phyloP scores from a whole-genome alignment of 2,329 filamentous ascomycete genomes.

The Taxawa tesnikishii region DNA sequence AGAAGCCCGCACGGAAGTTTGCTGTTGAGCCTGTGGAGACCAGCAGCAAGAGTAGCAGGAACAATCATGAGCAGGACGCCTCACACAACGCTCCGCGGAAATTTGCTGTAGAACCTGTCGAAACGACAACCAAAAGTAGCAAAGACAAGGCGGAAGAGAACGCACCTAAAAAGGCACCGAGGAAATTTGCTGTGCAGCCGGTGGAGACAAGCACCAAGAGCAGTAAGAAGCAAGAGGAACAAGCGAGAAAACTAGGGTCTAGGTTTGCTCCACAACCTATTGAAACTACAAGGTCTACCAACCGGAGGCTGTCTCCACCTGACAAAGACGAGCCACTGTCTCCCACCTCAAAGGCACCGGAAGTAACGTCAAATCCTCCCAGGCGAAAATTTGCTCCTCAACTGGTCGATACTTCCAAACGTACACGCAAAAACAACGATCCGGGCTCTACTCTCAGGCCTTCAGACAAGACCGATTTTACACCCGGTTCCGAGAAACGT shows the following conservation, averaged over 20 bases:
- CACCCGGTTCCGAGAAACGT: conserved; percentile 30
- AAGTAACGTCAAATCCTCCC: conserved; percentile 12
- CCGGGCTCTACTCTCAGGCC: conserved; percentile 48
- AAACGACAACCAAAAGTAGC: conserved; percentile 7
- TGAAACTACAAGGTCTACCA: conserved; percentile 15
- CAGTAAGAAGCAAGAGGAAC: conserved; percentile 11
- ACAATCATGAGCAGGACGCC: conserved; percentile 5
- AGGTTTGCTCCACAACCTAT: conserved; percentile 21
- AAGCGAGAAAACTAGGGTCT: conserved; percentile 10
- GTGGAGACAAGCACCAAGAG: conserved; percentile 23
- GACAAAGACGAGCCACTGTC: conserved; percentile 5
- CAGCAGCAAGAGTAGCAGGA: conserved; percentile 8
- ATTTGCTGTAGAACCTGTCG: conserved; percentile 9
- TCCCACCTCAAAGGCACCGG: conserved; percentile 4
- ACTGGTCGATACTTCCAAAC: conserved; percentile 66
- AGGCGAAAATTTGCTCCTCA: conserved; percentile 58
- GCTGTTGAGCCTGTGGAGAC: conserved; percentile 27
- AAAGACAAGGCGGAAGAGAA: conserved; percentile 4
- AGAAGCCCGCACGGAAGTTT: conserved; percentile 37
- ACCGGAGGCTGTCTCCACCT: conserved; percentile 7
- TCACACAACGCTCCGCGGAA: conserved; percentile 2
- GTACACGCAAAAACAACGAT: conserved; percentile 57
- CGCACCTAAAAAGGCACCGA: conserved; percentile 1
- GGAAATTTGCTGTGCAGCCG: conserved; percentile 27
- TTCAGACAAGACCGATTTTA: conserved; percentile 61